Conservation (phyloP, 257 asterid species). For the Perilla frutescens region DNA sequence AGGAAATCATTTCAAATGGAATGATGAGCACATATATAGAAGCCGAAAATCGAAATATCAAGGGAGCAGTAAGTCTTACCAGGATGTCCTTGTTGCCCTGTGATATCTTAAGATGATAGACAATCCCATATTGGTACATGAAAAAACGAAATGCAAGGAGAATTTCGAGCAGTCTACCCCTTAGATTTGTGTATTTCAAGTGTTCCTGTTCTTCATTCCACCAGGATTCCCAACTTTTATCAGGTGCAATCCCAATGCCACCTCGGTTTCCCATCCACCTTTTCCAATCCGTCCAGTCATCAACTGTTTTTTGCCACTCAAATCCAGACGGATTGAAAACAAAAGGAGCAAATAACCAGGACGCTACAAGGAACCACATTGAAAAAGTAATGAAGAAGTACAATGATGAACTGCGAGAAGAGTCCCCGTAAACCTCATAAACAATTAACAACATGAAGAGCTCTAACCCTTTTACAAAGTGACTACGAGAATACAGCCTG, state of each 20-base stretch:
- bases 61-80: conserved; percentile 48
- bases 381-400: conserved; percentile 82
- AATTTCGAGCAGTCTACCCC: conserved; percentile 84
- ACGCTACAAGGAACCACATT: conserved; percentile 94
- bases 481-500: conserved; percentile 93
- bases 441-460: conserved; percentile 71
- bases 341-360: conserved; percentile 98
- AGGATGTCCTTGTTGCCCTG: conserved; percentile 65
- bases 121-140: conserved; percentile 93
- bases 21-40: conserved; percentile 30
- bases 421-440: conserved; percentile 77
- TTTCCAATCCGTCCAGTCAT: conserved; percentile 98
- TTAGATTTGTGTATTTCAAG: conserved; percentile 65
- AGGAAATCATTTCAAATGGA: conserved; percentile 32
- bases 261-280: conserved; percentile 99
- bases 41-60: conserved; percentile 1
- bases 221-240: conserved; percentile 99
- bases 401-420: conserved; percentile 68
- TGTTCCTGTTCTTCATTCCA: conserved; percentile 97
- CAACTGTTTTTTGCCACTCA: conserved; percentile 98
- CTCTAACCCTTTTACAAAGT: conserved; percentile 95
- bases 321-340: conserved; percentile 97
- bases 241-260: conserved; percentile 84
- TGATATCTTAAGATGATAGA: conserved; percentile 88
- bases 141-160: conserved; percentile 81